phyloP scores from a whole-genome alignment of 78 protist genomes.

The Chrysochromulina parva region DNA sequence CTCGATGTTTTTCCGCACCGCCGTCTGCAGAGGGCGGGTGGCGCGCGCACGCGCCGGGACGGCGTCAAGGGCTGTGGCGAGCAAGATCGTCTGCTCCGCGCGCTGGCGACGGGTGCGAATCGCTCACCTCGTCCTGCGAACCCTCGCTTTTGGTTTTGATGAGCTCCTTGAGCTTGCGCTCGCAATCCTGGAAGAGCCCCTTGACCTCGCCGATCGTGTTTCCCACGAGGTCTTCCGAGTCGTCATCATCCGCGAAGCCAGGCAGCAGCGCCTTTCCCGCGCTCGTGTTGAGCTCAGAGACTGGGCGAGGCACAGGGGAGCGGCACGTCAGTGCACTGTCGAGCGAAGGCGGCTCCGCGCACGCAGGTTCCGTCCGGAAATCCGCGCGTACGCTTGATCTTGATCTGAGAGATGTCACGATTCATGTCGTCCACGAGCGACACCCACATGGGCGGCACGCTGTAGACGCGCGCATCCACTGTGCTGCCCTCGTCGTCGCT shows the following conservation, averaged over 20 bases:
- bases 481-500: not conserved
- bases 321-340: not conserved
- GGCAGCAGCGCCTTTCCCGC: not conserved
- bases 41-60: no score
- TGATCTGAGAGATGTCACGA: not conserved
- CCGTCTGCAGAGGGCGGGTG: no score
- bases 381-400: not conserved
- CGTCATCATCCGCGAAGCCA: not conserved
- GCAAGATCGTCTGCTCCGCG: no score
- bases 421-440: not conserved
- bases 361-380: not conserved
- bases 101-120: no score
- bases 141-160: not conserved
- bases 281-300: not conserved
- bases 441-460: not conserved
- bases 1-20: not conserved
- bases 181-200: not conserved
- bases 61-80: no score
- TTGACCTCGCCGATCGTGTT: not conserved
- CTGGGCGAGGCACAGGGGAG: not conserved
- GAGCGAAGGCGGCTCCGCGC: not conserved
- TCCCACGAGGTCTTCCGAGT: not conserved
- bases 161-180: not conserved
- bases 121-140: no score
- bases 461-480: not conserved